Evolutionary conservation across 2,329 filamentous ascomycete genomes (phyloP).

Genomic region (Alternaria sp.): DNA sequence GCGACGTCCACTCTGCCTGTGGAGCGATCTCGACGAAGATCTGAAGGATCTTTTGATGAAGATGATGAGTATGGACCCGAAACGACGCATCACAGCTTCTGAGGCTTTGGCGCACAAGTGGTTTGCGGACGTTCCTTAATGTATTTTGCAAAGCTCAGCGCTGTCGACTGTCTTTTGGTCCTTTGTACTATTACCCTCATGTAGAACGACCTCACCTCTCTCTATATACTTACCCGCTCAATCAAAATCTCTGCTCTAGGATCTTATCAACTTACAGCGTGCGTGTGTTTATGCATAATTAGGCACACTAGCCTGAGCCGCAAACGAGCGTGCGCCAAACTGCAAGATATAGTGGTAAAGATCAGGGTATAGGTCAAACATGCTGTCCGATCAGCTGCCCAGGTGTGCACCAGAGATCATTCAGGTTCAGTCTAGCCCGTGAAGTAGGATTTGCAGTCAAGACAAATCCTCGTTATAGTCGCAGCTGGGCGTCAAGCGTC

Average conservation of each 20-base stretch:
- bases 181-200: background rate
- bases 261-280: background rate
- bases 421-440: background rate
- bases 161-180: background rate
- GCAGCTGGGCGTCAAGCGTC: background rate
- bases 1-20: background rate
- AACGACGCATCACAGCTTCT: background rate
- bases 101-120: background rate
- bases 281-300: conserved; percentile 9
- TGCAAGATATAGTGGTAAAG: conserved; percentile 3
- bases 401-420: background rate
- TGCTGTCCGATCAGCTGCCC: background rate
- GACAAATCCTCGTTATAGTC: background rate
- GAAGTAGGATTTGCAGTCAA: background rate
- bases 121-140: background rate
- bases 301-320: background rate
- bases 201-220: background rate
- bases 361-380: background rate
- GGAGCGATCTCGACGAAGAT: background rate
- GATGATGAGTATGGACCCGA: background rate
- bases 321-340: conserved; percentile 5
- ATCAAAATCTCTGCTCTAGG: background rate
- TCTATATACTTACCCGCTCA: background rate
- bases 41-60: background rate
- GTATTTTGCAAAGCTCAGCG: background rate